Evolutionary conservation across 1,284 basidiomycete genomes (phyloP).

Genomic region (Trichosporon sp.): DNA sequence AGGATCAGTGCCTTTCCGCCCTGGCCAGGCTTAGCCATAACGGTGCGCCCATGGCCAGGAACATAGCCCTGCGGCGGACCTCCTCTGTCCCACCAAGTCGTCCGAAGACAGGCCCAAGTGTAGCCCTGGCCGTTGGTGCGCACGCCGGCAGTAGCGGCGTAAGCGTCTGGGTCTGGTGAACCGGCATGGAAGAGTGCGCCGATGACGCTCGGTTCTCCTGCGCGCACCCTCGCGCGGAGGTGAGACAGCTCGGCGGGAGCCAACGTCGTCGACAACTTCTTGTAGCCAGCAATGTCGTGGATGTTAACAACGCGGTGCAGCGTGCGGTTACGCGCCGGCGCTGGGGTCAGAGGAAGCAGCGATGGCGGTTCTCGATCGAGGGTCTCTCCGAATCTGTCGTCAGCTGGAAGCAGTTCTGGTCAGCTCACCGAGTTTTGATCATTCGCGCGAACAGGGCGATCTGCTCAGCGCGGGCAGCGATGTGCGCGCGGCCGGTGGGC

Average conservation of each 20-base stretch:
- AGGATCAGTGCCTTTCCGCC: conserved; percentile 54
- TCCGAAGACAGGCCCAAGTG: conserved; percentile 55
- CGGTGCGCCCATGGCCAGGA: conserved; percentile 45
- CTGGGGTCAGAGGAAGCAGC: conserved; percentile 31
- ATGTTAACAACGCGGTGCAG: conserved; percentile 65
- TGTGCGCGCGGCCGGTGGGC: conserved; percentile 66
- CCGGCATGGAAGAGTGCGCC: conserved; percentile 60
- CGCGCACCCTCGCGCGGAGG: conserved; percentile 60
- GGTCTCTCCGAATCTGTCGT: conserved; percentile 39
- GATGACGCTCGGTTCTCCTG: conserved; percentile 63
- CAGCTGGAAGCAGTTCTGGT: background rate
- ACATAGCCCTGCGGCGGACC: conserved; percentile 34
- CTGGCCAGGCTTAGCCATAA: conserved; percentile 23
- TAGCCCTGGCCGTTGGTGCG: conserved; percentile 55
- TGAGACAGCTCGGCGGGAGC: conserved; percentile 65
- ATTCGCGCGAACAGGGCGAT: conserved; percentile 51
- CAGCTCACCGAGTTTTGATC: conserved; percentile 43
- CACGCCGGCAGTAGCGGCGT: conserved; percentile 25
- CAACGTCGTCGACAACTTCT: conserved; percentile 65
- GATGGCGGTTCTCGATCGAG: conserved; percentile 42
- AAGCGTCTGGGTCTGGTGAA: conserved; percentile 12
- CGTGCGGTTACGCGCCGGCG: conserved; percentile 51
- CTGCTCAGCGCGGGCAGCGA: conserved; percentile 66
- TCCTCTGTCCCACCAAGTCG: conserved; percentile 73
- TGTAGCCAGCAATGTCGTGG: conserved; percentile 63